phyloP scores from a whole-genome alignment of 2,329 filamentous ascomycete species.

The Trichoderma semiorbis region DNA sequence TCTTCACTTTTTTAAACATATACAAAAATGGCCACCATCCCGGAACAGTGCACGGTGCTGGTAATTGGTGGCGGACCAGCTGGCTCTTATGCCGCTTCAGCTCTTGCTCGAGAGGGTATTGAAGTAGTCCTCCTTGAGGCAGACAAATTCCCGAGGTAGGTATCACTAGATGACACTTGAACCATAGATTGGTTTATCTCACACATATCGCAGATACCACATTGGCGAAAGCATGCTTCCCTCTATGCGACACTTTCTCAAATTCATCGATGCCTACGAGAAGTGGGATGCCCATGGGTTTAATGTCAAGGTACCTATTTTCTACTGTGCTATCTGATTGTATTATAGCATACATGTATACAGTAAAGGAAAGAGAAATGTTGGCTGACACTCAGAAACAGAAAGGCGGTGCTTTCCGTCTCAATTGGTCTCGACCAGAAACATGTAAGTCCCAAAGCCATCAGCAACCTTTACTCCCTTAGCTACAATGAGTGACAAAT shows the following conservation, averaged over 20 bases:
- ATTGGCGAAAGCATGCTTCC: conserved; percentile 38
- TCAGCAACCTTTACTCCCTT: not conserved
- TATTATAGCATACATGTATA: no score
- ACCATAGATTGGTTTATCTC: not conserved
- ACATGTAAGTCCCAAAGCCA: conserved; percentile 29
- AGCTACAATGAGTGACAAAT: not conserved
- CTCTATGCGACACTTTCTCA: conserved; percentile 40
- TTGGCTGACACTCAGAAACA: not conserved
- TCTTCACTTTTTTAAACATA: not conserved
- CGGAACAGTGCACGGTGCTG: conserved; percentile 34
- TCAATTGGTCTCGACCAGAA: conserved; percentile 32
- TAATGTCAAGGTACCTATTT: conserved; percentile 33
- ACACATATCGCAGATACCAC: conserved; percentile 29
- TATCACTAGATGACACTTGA: not conserved
- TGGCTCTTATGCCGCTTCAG: conserved; percentile 43
- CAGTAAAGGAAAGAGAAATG: no score
- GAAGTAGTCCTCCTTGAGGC: conserved; percentile 43
- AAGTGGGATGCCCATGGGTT: conserved; percentile 42
- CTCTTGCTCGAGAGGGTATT: conserved; percentile 43
- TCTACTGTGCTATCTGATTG: not conserved
- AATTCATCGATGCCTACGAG: conserved; percentile 42
- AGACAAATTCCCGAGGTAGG: conserved; percentile 39
- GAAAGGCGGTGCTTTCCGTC: conserved; percentile 38
- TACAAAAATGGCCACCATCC: conserved; percentile 20
- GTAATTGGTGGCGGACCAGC: conserved; percentile 45